These are phyloP conservation scores for Yamadazyma philogaea DNA, from an alignment of 805 yeast species.

Conservation along the genomic window DNA sequence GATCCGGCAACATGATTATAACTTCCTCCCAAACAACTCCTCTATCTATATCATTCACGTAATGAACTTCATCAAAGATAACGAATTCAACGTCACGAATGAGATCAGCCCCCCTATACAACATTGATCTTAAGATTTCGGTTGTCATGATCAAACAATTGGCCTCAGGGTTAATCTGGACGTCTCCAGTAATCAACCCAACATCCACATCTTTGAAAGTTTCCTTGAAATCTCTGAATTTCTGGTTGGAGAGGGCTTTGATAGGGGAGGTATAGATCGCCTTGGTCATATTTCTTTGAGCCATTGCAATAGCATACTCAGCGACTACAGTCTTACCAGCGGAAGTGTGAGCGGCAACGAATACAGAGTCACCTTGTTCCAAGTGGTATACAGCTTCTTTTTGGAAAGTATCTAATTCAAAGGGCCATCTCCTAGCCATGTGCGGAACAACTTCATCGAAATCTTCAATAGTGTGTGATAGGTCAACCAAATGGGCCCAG, in stretches of 20 bases:
- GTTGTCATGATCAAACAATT: slow-evolving; percentile 97
- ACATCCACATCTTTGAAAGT: slow-evolving; percentile 80
- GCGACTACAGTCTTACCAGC: slow-evolving; percentile 99
- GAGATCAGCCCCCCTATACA: slow-evolving; percentile 93
- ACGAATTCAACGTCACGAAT: slow-evolving; percentile 97
- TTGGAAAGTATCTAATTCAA: slow-evolving; percentile 90
- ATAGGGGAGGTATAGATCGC: slow-evolving; percentile 96
- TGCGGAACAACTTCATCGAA: slow-evolving; percentile 86
- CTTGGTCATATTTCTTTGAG: slow-evolving; percentile 91
- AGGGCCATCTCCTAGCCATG: slow-evolving; percentile 93
- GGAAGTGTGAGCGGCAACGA: slow-evolving; percentile 98
- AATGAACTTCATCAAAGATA: slow-evolving; percentile 96
- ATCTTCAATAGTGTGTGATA: slow-evolving; percentile 77
- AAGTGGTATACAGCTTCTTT: slow-evolving; percentile 95
- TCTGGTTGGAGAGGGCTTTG: slow-evolving; percentile 86
- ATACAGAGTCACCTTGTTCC: slow-evolving; percentile 97
- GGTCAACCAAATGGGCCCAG: slow-evolving; percentile 96
- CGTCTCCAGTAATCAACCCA: slow-evolving; percentile 96
- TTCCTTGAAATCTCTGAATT: slow-evolving; percentile 81
- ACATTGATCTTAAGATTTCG: slow-evolving; percentile 91
- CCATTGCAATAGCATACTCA: slow-evolving; percentile 97
- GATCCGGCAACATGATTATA: slow-evolving; percentile 95
- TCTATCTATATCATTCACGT: slow-evolving; percentile 93
- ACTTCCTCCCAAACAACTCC: slow-evolving; percentile 99
- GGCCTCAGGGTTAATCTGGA: slow-evolving; percentile 95